Evolutionary conservation across 345 rosid genomes (phyloP).

Genomic region (Aquilaria malaccensis): DNA sequence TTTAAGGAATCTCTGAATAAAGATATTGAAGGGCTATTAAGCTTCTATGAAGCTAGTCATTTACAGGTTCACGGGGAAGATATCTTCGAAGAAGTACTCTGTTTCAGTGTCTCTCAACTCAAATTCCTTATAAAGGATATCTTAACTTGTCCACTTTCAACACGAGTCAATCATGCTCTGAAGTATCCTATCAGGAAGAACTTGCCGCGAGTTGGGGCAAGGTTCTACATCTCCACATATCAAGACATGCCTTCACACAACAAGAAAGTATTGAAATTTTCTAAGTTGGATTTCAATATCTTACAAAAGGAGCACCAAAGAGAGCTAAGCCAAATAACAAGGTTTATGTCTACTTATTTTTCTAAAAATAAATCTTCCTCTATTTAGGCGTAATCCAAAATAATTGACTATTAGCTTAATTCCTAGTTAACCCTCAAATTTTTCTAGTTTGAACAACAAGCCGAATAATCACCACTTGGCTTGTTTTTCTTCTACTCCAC

Average conservation of each 20-base stretch:
- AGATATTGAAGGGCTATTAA: constrained; percentile 4
- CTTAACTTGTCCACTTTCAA: background rate
- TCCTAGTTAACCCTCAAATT: too few species aligned
- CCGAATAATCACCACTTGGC: too few species aligned
- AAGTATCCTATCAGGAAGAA: constrained; percentile 9
- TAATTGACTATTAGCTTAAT: too few species aligned
- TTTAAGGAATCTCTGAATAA: background rate
- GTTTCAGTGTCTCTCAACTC: background rate
- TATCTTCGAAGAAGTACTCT: background rate
- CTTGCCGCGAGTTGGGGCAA: constrained; percentile 13
- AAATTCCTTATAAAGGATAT: background rate
- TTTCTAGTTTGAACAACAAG: too few species aligned
- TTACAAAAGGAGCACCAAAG: constrained; percentile 14
- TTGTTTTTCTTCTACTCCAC: too few species aligned
- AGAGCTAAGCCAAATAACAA: constrained; percentile 13
- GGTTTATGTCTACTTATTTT: background rate
- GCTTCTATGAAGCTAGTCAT: constrained; percentile 12
- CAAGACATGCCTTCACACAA: constrained; percentile 6
- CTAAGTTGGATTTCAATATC: constrained; percentile 23
- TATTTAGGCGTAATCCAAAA: too few species aligned
- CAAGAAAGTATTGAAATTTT: constrained; percentile 10
- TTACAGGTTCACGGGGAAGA: constrained; percentile 16
- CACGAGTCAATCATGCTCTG: constrained; percentile 12
- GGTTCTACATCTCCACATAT: constrained; percentile 13
- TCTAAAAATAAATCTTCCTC: too few species aligned